Base-by-base conservation (phyloP, 2,329 filamentous ascomycete species). In the Microdochium bolleyi region DNA sequence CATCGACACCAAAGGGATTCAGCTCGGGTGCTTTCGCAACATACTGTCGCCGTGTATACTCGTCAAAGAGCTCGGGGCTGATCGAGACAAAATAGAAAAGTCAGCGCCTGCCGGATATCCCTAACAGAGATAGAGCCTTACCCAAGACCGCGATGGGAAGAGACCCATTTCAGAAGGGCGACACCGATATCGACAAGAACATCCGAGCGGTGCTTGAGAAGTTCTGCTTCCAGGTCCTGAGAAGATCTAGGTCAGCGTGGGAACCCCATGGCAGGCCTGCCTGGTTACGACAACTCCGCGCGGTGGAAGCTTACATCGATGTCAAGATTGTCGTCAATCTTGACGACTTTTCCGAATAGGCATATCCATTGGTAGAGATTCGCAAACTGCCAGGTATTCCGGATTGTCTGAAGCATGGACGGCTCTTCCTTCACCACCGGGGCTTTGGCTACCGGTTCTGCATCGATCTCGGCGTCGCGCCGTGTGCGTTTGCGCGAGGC, bases 381-480 rank as follows among this genome's bases (percentile, higher is more conserved):
- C 56, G 92, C 89, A 70, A 97, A 96, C 69, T 96, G 88, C 92
- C 92, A 97, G 79, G 89, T 91, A 66, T 89, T 94, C 57, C 92
- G 84, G 60, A 97, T 80, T 58, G 78, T 84, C 54, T 83, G 73
- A 25, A 95, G 75, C 52, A 83, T 61, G 3, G 72, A 66, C 1
- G 61, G 59, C 54, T 69, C 65, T 22, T 46, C 41, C 21, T 46
- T 46, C 13, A 22, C 41, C 9, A 7, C 21, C 22, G 64, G 61
- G 8, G 61, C 54, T 8, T 53, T 51, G 34, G 60, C 55, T 2
- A 49, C 41, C 9, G 50, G 22, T 9, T 51, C 24, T 4, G 67
- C 48, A 57, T 67, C 58, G 56, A 64, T 55, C 50, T 72, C 71
- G 58, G 68, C 66, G 59, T 78, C 74, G 61, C 71, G 70, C 55